These are phyloP conservation scores for Gleditsia sinensis DNA, from an alignment of 306 rosid species.

Conservation along the genomic window DNA sequence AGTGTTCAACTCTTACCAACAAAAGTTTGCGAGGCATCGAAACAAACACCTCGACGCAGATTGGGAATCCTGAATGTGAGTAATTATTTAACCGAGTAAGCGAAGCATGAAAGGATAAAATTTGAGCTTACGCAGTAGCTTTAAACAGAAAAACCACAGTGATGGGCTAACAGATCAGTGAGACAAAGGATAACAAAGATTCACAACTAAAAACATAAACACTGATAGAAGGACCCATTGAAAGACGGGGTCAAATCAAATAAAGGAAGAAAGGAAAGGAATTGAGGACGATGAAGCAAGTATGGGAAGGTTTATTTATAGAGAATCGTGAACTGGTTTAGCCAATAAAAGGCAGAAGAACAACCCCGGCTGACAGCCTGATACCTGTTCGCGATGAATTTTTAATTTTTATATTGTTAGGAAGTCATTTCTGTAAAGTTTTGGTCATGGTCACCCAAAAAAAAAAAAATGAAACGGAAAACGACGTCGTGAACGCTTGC, in stretches of 20 bases:
- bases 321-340: constrained; percentile 11
- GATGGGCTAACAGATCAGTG: background rate
- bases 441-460: background rate
- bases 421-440: background rate
- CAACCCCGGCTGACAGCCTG: background rate
- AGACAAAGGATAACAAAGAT: constrained; percentile 33
- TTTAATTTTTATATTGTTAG: background rate
- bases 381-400: background rate
- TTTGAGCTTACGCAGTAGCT: background rate
- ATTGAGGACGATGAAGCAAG: background rate
- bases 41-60: background rate
- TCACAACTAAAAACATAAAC: constrained; percentile 25
- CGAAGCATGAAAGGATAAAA: background rate
- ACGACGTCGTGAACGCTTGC: background rate
- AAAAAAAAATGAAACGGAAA: background rate
- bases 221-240: constrained; percentile 39
- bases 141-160: background rate
- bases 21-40: background rate
- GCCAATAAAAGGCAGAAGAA: constrained; percentile 11
- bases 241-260: background rate
- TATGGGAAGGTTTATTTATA: constrained; percentile 32
- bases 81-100: background rate
- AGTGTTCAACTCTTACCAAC: background rate
- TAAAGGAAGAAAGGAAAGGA: background rate
- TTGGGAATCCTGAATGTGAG: background rate